Conservation (phyloP, 177 flowering plant species). For the Vitis hybrid region DNA sequence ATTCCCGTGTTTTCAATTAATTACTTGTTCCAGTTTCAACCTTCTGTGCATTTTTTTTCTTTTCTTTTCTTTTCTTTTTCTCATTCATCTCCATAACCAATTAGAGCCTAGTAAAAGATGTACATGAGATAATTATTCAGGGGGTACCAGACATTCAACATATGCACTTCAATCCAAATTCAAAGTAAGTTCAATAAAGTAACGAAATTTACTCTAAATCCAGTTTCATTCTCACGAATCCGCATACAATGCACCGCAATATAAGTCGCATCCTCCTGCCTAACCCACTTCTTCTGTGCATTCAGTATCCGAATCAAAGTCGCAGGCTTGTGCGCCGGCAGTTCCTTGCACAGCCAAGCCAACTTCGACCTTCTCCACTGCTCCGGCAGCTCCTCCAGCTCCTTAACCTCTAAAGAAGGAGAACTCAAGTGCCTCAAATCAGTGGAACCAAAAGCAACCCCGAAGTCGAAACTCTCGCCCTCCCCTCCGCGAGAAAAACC, state of each 20-base stretch:
- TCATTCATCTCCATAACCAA: not conserved
- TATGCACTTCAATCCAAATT: no score
- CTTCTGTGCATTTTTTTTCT: no score
- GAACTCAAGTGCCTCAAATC: slow-evolving; percentile 45
- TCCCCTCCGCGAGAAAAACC: slow-evolving; percentile 6
- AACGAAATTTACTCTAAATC: slow-evolving; percentile 52
- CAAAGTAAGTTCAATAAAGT: not conserved
- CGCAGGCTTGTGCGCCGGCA: slow-evolving; percentile 67
- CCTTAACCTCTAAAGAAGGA: slow-evolving; percentile 59
- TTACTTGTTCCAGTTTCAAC: not conserved
- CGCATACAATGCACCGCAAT: slow-evolving; percentile 76
- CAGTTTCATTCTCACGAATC: slow-evolving; percentile 78
- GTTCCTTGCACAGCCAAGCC: slow-evolving; percentile 93
- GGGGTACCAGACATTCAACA: no score
- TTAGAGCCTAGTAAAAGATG: not conserved
- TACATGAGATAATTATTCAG: no score
- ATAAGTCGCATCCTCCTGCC: slow-evolving; percentile 76
- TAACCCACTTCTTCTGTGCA: slow-evolving; percentile 84
- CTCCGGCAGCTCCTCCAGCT: slow-evolving; percentile 84
- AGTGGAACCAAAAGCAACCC: slow-evolving; percentile 12
- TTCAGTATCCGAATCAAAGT: slow-evolving; percentile 59
- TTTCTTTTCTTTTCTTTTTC: not conserved
- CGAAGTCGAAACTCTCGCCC: slow-evolving; percentile 28
- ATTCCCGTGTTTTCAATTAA: no score
- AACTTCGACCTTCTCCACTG: slow-evolving; percentile 84